Conservation (phyloP, 176 grass and related monocot species). For the Carex littledalei region DNA sequence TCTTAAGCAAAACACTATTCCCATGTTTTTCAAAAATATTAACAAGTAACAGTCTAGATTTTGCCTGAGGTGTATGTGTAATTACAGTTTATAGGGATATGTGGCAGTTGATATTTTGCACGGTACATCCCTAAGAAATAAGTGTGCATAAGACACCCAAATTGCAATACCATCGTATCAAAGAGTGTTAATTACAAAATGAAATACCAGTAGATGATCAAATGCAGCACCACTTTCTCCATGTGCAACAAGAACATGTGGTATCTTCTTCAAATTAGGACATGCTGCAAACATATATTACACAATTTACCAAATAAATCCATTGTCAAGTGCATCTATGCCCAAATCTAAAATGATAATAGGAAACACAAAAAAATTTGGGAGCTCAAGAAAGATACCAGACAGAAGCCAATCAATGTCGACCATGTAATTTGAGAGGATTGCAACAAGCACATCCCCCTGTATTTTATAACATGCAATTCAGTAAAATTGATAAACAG, state of each 20-base stretch:
- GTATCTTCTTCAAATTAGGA: conserved; percentile 65
- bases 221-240: conserved; percentile 67
- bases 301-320: not conserved
- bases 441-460: conserved; percentile 65
- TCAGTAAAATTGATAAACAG: not conserved
- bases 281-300: conserved; percentile 45
- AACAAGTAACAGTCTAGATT: not conserved
- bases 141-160: not conserved
- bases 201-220: conserved; percentile 51
- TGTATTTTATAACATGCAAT: conserved; percentile 31
- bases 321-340: not conserved
- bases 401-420: conserved; percentile 90
- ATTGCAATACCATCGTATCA: not conserved
- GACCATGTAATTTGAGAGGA: conserved; percentile 98
- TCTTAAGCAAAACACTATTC: not conserved
- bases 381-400: conserved; percentile 41
- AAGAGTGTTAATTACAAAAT: not conserved
- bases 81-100: not conserved
- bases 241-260: conserved; percentile 79
- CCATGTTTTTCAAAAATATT: not conserved
- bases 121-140: not conserved
- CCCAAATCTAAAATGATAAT: not conserved
- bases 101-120: not conserved
- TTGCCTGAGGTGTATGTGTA: not conserved
- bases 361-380: not conserved